Evolutionary conservation across 805 yeast species (phyloP), one percentile per base, ranked within the genome.

Genomic region (Schwanniomyces sp.): DNA sequence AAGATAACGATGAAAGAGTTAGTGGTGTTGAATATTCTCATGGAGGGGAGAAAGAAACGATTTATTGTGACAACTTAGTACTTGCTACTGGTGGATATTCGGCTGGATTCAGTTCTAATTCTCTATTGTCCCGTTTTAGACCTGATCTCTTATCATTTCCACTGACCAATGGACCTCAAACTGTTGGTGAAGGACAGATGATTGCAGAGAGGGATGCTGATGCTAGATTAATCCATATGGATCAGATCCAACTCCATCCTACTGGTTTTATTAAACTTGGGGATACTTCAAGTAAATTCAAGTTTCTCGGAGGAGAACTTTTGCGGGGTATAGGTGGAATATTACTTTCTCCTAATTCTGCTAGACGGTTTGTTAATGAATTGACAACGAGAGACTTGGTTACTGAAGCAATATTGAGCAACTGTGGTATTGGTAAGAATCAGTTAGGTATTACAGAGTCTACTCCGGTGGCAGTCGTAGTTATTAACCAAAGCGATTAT

Each of bases 11-110:
- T 36, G 53, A 56, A 5, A 53, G 56, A 9, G 76, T 80, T 3
- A 47, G 59, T 1, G 81, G 81, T 7, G 66, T 82, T 3, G 70
- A 70, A 25, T 78, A 75, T 51, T 52, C 57, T 9, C 30, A 45
- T 2, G 66, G 67, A 45, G 50, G 56, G 56, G 28, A 56, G 47
- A 7, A 57, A 52, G 16, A 47, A 34, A 25, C 25, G 1, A 16
- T 54, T 25, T 34, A 26, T 9, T 52, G 59, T 9, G 45, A 49
- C 43, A 41, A 51, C 70, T 71, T 82, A 0, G 72, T 82, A 0
- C 63, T 82, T 40, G 82, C 85, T 27, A 80, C 86, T 5, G 87
- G 87, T 40, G 87, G 87, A 4, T 81, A 69, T 56, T 75, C 81
- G 3, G 76, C 73, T 3, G 76, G 71, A 54, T 57, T 62, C 14